A percentile compares a stretch with the other conserved stretches of the same genome.
Conservation (phyloP, 306 rosid species). For the Fagus sylvatica region DNA sequence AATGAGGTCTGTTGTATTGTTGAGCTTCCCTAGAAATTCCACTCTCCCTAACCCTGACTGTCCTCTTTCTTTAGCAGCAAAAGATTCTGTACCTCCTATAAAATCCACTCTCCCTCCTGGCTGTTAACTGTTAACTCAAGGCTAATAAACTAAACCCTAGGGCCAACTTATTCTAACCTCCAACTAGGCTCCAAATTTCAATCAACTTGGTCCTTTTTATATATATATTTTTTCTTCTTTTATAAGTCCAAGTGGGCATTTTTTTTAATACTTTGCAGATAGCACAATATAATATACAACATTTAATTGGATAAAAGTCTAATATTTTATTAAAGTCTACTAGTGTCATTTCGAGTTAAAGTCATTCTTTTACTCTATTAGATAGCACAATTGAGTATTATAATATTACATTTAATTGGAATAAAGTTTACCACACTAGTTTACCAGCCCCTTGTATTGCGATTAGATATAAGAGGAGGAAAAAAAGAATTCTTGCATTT, state of each 20-base stretch:
- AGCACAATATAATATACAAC: no score
- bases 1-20: conserved; percentile 16
- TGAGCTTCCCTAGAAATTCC: conserved; percentile 38
- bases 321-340: background rate
- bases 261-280: no score
- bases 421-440: background rate
- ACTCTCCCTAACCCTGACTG: background rate
- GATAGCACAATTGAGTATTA: no score
- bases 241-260: no score
- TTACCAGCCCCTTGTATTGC: conserved; percentile 9
- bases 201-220: background rate
- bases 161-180: background rate
- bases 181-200: background rate
- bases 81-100: conserved; percentile 13
- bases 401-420: background rate
- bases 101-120: background rate
- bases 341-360: background rate
- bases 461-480: background rate
- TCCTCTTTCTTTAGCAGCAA: background rate
- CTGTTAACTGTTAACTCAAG: no score
- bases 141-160: no score
- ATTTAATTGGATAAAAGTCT: no score
- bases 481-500: no score
- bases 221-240: background rate
- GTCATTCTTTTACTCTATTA: background rate